Evolutionary conservation across 2,329 filamentous ascomycete species (phyloP).

Genomic region (Elsinoe necatrix): DNA sequence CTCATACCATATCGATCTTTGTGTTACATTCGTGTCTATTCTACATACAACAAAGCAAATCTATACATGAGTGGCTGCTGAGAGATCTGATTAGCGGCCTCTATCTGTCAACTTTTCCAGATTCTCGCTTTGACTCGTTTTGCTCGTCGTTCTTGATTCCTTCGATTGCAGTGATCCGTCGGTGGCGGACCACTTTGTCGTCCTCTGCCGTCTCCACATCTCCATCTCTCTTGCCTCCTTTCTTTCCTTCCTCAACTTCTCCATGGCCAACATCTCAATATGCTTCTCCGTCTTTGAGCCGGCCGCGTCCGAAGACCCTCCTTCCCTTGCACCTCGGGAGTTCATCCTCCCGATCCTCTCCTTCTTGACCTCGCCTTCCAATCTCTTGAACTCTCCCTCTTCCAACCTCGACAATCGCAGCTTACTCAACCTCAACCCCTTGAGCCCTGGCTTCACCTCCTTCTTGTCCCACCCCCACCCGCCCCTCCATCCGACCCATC

Average conservation of each 20-base stretch:
- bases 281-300: background rate
- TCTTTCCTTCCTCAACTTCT: constrained; percentile 23
- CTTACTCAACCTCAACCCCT: constrained; percentile 23
- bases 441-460: background rate
- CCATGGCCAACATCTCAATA: constrained; percentile 22
- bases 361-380: constrained; percentile 23
- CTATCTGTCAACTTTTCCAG: background rate
- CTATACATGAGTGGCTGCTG: background rate
- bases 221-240: constrained; percentile 27
- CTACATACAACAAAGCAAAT: background rate
- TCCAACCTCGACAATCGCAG: constrained; percentile 30
- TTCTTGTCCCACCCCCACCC: constrained; percentile 41
- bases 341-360: constrained; percentile 18
- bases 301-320: too few relatives aligned
- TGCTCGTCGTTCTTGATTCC: background rate
- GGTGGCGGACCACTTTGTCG: constrained; percentile 9
- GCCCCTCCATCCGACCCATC: constrained; percentile 55
- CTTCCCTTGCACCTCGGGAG: constrained; percentile 20
- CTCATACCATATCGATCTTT: background rate
- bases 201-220: constrained; percentile 4
- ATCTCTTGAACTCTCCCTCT: background rate
- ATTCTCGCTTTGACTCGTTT: background rate
- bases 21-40: background rate
- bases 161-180: background rate
- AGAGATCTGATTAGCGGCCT: background rate